Conservation (phyloP, 78 protist genomes). For the Cavenderia fasciculata region DNA sequence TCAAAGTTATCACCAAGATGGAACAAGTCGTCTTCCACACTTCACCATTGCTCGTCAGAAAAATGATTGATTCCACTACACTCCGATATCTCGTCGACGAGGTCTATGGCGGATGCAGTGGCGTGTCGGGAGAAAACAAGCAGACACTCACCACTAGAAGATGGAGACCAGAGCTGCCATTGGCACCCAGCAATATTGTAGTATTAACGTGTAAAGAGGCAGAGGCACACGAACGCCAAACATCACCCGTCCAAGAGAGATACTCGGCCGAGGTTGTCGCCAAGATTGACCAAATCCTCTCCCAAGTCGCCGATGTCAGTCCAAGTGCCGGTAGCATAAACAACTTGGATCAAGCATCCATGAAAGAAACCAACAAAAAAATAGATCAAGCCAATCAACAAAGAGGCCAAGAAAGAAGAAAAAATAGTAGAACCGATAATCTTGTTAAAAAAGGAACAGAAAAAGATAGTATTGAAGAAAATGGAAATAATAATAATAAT, state of each 20-base stretch:
- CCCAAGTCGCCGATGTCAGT: background rate
- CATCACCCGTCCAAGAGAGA: background rate
- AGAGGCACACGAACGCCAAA: slow-evolving; percentile 30
- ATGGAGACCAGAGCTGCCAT: slow-evolving; percentile 60
- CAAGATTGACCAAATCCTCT: slow-evolving; percentile 17
- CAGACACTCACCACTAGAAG: background rate
- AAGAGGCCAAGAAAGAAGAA: too few species aligned
- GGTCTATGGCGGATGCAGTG: background rate
- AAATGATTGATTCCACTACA: slow-evolving; percentile 6
- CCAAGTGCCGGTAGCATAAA: too few species aligned
- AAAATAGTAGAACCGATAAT: too few species aligned
- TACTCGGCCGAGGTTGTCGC: slow-evolving; percentile 9
- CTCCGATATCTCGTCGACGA: slow-evolving; percentile 39
- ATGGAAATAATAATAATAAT: too few species aligned
- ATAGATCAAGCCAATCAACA: too few species aligned
- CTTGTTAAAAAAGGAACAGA: too few species aligned
- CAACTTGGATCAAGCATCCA: too few species aligned
- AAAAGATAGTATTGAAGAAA: too few species aligned
- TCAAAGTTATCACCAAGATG: slow-evolving; percentile 20
- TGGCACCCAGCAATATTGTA: slow-evolving; percentile 15
- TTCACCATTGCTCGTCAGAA: slow-evolving; percentile 28
- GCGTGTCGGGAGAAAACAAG: background rate
- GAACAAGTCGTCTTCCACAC: background rate
- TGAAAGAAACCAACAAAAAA: too few species aligned
- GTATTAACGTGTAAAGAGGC: slow-evolving; percentile 21